phyloP scores from a whole-genome alignment of 192 early-diverging fungal genomes.

The Phlyctochytrium planicorne region DNA sequence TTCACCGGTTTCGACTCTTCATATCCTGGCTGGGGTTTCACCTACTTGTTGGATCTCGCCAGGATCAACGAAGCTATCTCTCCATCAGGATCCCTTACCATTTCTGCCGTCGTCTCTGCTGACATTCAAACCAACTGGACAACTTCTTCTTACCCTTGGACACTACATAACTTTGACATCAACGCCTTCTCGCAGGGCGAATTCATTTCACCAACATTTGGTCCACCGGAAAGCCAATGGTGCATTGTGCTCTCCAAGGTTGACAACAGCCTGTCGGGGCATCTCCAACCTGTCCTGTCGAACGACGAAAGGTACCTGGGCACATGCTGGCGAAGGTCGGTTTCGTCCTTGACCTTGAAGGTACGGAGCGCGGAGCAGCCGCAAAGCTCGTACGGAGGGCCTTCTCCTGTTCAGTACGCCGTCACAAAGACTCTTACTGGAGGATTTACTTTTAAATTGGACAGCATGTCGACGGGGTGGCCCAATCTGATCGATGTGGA shows the following conservation, averaged over 20 bases:
- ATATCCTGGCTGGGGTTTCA: conserved; percentile 51
- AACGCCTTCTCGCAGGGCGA: background rate
- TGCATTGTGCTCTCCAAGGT: conserved; percentile 8
- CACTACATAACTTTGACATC: conserved; percentile 19
- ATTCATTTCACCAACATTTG: conserved; percentile 30
- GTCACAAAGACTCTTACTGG: conserved; percentile 42
- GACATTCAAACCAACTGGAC: conserved; percentile 24
- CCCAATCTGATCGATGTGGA: conserved; percentile 17
- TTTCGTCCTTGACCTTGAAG: conserved; percentile 43
- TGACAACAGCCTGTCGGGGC: conserved; percentile 26
- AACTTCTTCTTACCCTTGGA: conserved; percentile 34
- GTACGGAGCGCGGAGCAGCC: conserved; percentile 1
- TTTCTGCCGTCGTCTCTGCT: conserved; percentile 37
- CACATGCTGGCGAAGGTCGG: conserved; percentile 28
- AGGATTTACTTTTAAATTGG: conserved; percentile 35
- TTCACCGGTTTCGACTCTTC: conserved; percentile 34
- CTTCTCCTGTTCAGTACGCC: conserved; percentile 12
- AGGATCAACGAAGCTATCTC: conserved; percentile 26
- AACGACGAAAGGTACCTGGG: conserved; percentile 22
- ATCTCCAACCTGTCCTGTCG: conserved; percentile 29
- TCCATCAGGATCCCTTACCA: conserved; percentile 24
- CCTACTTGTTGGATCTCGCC: conserved; percentile 27
- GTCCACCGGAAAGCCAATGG: conserved; percentile 37
- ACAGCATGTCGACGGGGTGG: conserved; percentile 29
- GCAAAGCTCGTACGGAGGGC: conserved; percentile 1